Evolutionary conservation across 805 yeast species (phyloP).

Genomic region (Candida morakotiae): DNA sequence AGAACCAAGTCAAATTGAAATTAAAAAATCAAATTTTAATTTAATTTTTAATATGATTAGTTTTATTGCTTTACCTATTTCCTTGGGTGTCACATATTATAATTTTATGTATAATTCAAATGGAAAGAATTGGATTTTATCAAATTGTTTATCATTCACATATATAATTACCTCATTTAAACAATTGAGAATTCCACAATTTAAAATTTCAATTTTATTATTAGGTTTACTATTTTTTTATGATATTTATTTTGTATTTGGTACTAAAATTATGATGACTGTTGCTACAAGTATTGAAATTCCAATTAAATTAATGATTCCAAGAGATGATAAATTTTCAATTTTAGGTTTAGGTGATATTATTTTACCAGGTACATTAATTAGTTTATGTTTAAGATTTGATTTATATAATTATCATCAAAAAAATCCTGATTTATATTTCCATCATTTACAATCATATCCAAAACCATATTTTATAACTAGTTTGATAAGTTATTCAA

Average conservation of each 20-base stretch:
- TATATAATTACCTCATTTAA: conserved; percentile 43
- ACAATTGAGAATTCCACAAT: conserved; percentile 35
- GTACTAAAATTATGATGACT: conserved; percentile 54
- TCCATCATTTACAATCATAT: conserved; percentile 36
- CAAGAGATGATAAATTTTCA: conserved; percentile 26
- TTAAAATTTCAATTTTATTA: conserved; percentile 43
- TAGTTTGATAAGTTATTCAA: conserved; percentile 43
- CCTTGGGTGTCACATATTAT: conserved; percentile 5
- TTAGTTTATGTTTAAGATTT: conserved; percentile 50
- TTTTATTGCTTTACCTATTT: conserved; percentile 13
- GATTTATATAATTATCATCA: conserved; percentile 40
- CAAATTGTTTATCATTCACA: conserved; percentile 39
- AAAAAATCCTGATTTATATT: conserved; percentile 20
- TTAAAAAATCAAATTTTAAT: conserved; percentile 7
- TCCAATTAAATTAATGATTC: conserved; percentile 51
- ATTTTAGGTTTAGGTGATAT: conserved; percentile 67
- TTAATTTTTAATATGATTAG: conserved; percentile 18
- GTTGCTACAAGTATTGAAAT: conserved; percentile 54
- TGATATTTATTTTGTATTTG: conserved; percentile 67
- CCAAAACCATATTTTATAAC: conserved; percentile 44
- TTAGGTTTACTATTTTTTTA: conserved; percentile 51
- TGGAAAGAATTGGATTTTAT: conserved; percentile 15
- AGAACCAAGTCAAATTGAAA: conserved; percentile 4
- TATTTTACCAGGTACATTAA: conserved; percentile 53
- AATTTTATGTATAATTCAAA: conserved; percentile 4